These are phyloP conservation scores for Sugiyamaella mastotermitis DNA, from an alignment of 805 yeast genomes.

Conservation along the genomic window DNA sequence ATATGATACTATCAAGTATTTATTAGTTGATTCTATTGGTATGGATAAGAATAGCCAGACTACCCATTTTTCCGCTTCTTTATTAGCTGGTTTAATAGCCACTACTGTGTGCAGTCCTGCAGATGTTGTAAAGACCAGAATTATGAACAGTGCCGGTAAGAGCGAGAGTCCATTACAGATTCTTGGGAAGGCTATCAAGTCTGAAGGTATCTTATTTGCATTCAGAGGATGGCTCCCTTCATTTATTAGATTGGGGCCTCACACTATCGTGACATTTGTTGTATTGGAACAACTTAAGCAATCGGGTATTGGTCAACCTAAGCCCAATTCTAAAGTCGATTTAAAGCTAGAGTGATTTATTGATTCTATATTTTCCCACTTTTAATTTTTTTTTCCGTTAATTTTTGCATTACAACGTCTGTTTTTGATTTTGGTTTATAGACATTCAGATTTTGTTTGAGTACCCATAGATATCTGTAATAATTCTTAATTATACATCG, in stretches of 20 bases:
- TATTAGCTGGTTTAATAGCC: conserved; percentile 80
- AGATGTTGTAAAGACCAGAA: conserved; percentile 82
- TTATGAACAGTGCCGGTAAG: conserved; percentile 50
- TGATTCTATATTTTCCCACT: too few relatives aligned
- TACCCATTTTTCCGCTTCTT: conserved; percentile 74
- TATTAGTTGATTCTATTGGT: conserved; percentile 44
- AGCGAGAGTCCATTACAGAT: conserved; percentile 43
- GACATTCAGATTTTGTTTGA: too few relatives aligned
- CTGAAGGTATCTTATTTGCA: conserved; percentile 74
- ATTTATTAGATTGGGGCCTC: conserved; percentile 78
- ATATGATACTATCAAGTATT: conserved; percentile 65
- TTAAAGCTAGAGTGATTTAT: too few relatives aligned
- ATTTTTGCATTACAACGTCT: too few relatives aligned
- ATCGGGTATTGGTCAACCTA: conserved; percentile 16
- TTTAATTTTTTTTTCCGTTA: too few relatives aligned
- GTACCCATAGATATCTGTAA: too few relatives aligned
- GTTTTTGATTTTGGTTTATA: too few relatives aligned
- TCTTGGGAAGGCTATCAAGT: conserved; percentile 47
- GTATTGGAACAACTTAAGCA: conserved; percentile 34
- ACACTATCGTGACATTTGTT: conserved; percentile 36
- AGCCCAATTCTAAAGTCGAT: too few relatives aligned
- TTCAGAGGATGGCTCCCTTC: conserved; percentile 91
- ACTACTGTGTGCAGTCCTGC: conserved; percentile 92
- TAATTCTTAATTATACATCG: too few relatives aligned
- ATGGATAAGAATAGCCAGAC: conserved; percentile 55